Evolutionary conservation across 2,329 filamentous ascomycete genomes (phyloP).

Genomic region (Arthrinium phaeospermum): DNA sequence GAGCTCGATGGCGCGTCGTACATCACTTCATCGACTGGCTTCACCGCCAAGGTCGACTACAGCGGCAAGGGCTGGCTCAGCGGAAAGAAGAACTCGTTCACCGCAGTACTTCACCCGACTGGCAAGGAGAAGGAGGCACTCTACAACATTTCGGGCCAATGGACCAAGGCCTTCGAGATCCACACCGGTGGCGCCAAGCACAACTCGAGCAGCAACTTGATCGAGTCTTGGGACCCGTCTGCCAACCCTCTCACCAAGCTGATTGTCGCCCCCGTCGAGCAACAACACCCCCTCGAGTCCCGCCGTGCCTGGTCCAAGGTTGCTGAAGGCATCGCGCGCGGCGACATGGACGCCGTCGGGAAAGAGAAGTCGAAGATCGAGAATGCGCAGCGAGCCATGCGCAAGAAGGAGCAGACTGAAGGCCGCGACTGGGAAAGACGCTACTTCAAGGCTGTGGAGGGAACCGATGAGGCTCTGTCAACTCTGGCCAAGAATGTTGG

Average conservation of each 20-base stretch:
- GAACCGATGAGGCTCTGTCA: conserved; percentile 50
- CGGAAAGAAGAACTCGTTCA: conserved; percentile 53
- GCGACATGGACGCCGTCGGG: conserved; percentile 75
- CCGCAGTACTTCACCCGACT: conserved; percentile 48
- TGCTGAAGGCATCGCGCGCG: conserved; percentile 70
- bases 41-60: conserved; percentile 53
- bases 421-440: conserved; percentile 79
- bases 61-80: conserved; percentile 51
- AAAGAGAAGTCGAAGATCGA: conserved; percentile 81
- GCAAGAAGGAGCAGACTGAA: conserved; percentile 59
- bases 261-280: conserved; percentile 57
- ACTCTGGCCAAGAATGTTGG: conserved; percentile 53
- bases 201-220: conserved; percentile 38
- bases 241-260: conserved; percentile 34
- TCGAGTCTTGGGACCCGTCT: conserved; percentile 48
- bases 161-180: conserved; percentile 49
- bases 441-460: conserved; percentile 71
- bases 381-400: conserved; percentile 77
- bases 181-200: conserved; percentile 36
- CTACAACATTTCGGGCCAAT: conserved; percentile 47
- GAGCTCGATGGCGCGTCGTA: conserved; percentile 53
- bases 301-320: conserved; percentile 82
- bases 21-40: conserved; percentile 52
- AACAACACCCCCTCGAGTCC: conserved; percentile 82
- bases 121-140: conserved; percentile 43